Evolutionary conservation across 352 stramenopile species (phyloP).

Genomic region (Phytophthora pinifolia): DNA sequence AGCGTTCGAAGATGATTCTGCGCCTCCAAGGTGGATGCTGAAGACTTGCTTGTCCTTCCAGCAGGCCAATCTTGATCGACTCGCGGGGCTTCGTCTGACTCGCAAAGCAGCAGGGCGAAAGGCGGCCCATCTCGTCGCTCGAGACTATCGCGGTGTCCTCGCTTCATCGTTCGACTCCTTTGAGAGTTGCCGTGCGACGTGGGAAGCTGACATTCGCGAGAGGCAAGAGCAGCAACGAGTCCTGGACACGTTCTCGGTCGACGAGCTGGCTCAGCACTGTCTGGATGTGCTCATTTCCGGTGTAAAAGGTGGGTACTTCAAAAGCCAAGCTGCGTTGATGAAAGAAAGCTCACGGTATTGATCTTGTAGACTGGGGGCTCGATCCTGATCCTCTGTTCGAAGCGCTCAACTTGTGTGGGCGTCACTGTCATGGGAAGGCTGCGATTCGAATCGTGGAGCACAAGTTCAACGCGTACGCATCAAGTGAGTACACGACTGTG

Average conservation of each 20-base stretch:
- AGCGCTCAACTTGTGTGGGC: slow-evolving; percentile 62
- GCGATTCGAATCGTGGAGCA: slow-evolving; percentile 41
- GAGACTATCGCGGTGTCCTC: slow-evolving; percentile 45
- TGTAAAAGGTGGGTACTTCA: slow-evolving; percentile 45
- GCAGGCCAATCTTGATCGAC: slow-evolving; percentile 50
- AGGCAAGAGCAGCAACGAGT: slow-evolving; percentile 24
- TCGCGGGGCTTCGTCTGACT: slow-evolving; percentile 40
- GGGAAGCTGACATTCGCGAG: slow-evolving; percentile 38
- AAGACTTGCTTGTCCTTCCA: slow-evolving; percentile 58
- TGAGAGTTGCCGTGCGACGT: slow-evolving; percentile 48
- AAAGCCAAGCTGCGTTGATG: background rate
- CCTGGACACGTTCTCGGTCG: slow-evolving; percentile 34
- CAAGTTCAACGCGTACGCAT: slow-evolving; percentile 56
- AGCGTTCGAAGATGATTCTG: slow-evolving; percentile 13
- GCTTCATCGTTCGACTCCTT: slow-evolving; percentile 37
- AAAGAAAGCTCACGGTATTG: background rate
- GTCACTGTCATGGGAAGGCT: slow-evolving; percentile 46
- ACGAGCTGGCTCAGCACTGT: slow-evolving; percentile 50
- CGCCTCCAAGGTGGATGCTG: slow-evolving; percentile 60
- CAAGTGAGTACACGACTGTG: slow-evolving; percentile 29
- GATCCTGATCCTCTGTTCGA: slow-evolving; percentile 68
- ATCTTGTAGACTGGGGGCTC: slow-evolving; percentile 56
- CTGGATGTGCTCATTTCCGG: slow-evolving; percentile 54
- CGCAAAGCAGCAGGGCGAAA: slow-evolving; percentile 36
- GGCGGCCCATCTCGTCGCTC: slow-evolving; percentile 48